Base-by-base conservation (phyloP, 2,329 filamentous ascomycete genomes). In the Coleophoma eucalyptorum region DNA sequence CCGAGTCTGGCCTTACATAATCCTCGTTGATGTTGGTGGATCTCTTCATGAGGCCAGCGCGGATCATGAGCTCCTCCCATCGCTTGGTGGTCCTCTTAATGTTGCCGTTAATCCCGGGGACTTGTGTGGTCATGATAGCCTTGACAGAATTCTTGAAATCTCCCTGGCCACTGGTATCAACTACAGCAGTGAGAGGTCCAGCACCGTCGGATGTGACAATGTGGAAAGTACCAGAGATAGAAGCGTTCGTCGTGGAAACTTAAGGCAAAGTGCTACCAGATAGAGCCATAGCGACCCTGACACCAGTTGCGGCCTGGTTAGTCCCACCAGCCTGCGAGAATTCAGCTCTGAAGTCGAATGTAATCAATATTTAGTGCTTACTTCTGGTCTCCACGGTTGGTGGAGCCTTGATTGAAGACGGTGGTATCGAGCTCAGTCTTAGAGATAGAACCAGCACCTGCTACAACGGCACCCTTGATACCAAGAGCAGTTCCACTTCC, bases 191-290 rank as follows among this genome's bases (percentile, higher is more conserved):
- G 55, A 71, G 48, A 3, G 70, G 69, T 8, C 71, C 71, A 12
- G 69, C 69, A 45, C 70, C 71, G 50, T 73, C 71, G 1, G 69
- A 66, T 35, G 70, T 73, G 38, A 73, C 70, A 50, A 72, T 63
- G 59, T 72, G 70, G 46, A 62, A 69, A 44, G 58, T 65, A 40
- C 69, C 71, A 10, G 61, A 59, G 51, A 73, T 59, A 47, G 59
- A 59, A 47, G 68, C 70, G 40, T 61, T 61, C 12, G 55, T 55
- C 40, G 57, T 44, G 31, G 67, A 67, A 47, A 73, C 64, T 58
- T 74, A 70, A 7, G 71, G 71, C 4, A 74, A 67, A 3, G 65
- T 69, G 21, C 49, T 48, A 43, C 71, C 71, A 1, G 69, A 72
- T 32, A 65, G 62, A 7, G 53, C 64, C 64, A 71, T 68, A 51